Base-by-base conservation (phyloP, 2,329 filamentous ascomycete genomes). In the Cercospora zeina region DNA sequence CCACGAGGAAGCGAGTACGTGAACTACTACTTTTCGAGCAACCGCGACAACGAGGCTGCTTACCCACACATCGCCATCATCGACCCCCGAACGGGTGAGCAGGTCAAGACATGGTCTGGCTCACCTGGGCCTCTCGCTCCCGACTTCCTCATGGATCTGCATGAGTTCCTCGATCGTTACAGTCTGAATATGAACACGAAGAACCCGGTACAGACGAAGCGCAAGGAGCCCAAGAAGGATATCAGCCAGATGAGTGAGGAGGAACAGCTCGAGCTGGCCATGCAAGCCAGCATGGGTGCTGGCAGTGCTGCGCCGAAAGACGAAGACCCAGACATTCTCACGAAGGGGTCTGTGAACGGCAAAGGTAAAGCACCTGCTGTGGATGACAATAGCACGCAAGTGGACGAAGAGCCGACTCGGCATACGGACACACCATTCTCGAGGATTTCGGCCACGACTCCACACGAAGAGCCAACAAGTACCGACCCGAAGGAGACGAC, bases 21-120 rank as follows among this genome's bases (percentile, higher is more conserved):
- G 64, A 90, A 90, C 60, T 96, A 96, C 76, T 99, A 99, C 79
- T 93, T 97, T 73, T 84, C 86, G 59, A 69, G 66, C 58, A 81
- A 81, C 47, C 86, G 89, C 68, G 91, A 96, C 70, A 89, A 89
- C 71, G 84, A 87, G n/a, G 89, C 93, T 72, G 92, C 93, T 69
- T 99, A 96, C 74, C 95, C 95, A 5, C 93, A 99, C 74, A 95
- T 97, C 61, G 91, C 92, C 49, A 96, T 99, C 65, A 87, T 99
- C 65, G 95, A 99, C 70, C 95, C 95, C 1, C 85, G 95, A 63
- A 99, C 95, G 0, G 95, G 95, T 64, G 95, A 99, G 77, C 92
- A 97, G 76, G 90, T 99, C 75, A 99, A 99, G 79, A 85, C 93
- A 1, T 97, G 95, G 93, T 92, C 90, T 13, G 93, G 93, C 1